A percentile compares a stretch with the other conserved stretches of the same genome.
Conservation (phyloP, 805 yeast genomes). For the Candida ascalaphidarum region DNA sequence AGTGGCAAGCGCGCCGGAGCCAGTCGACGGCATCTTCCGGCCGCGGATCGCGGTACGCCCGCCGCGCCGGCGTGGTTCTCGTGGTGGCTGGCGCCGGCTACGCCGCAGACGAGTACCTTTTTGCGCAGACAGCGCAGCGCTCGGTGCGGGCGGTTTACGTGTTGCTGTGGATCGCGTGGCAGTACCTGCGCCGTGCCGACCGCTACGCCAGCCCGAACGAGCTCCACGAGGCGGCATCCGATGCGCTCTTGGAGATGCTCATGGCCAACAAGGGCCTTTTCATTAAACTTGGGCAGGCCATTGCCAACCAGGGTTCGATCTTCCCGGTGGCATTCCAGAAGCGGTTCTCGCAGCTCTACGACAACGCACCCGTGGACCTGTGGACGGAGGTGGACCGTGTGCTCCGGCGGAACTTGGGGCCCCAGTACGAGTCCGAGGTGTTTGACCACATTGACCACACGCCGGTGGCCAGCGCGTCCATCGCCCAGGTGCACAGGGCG, state of each 20-base stretch:
- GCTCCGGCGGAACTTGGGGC: constrained; percentile 33
- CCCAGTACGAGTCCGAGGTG: constrained; percentile 23
- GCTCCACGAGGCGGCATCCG: constrained; percentile 54
- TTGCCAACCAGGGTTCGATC: constrained; percentile 65
- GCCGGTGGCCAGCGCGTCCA: constrained; percentile 70
- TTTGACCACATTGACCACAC: constrained; percentile 41
- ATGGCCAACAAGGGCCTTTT: constrained; percentile 40
- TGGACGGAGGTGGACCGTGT: constrained; percentile 39
- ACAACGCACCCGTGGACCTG: constrained; percentile 54
- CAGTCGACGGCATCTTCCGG: no score
- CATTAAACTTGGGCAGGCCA: constrained; percentile 71
- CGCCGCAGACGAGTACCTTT: constrained; percentile 26
- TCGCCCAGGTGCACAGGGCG: constrained; percentile 64
- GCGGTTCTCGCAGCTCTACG: constrained; percentile 51
- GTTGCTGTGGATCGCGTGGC: constrained; percentile 44
- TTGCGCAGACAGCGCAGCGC: constrained; percentile 45
- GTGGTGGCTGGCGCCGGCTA: constrained; percentile 11
- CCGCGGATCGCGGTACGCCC: no score
- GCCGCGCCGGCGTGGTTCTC: no score
- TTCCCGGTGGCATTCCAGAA: constrained; percentile 59
- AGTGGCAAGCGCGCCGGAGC: no score
- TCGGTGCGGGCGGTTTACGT: constrained; percentile 43
- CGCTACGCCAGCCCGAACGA: constrained; percentile 32
- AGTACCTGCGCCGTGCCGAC: constrained; percentile 42
- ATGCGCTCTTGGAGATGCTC: constrained; percentile 18